Evolutionary conservation across 345 rosid genomes (phyloP).

Genomic region (Syzygium aqueum): DNA sequence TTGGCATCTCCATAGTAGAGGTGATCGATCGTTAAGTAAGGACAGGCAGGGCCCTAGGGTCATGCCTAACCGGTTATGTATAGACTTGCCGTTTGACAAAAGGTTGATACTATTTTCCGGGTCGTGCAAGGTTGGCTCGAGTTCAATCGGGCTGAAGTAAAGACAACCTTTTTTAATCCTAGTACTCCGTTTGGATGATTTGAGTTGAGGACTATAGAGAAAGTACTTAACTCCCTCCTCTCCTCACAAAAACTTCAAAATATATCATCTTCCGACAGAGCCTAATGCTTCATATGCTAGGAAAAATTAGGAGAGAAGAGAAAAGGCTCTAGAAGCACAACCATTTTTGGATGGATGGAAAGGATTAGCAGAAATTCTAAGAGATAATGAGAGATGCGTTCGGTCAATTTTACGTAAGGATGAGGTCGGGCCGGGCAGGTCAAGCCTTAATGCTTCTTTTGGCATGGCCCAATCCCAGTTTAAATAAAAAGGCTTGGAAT

Average conservation of each 20-base stretch:
- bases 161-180: neutral
- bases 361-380: neutral
- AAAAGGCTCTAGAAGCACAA: neutral
- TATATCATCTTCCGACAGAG: too few relatives aligned
- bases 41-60: neutral
- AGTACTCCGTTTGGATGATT: neutral
- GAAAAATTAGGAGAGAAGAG: too few relatives aligned
- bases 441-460: neutral
- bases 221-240: neutral
- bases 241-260: neutral
- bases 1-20: neutral
- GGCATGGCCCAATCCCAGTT: neutral
- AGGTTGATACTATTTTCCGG: neutral
- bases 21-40: neutral
- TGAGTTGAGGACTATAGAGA: neutral
- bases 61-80: neutral
- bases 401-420: fast-evolving
- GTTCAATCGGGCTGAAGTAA: neutral
- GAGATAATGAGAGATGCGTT: neutral
- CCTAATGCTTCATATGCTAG: too few relatives aligned
- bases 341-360: neutral
- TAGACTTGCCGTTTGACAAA: neutral
- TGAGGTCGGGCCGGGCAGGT: fast-evolving
- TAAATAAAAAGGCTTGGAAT: neutral
- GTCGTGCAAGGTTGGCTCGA: neutral